phyloP scores from a whole-genome alignment of 306 rosid genomes.

The Ochetophila trinervis region DNA sequence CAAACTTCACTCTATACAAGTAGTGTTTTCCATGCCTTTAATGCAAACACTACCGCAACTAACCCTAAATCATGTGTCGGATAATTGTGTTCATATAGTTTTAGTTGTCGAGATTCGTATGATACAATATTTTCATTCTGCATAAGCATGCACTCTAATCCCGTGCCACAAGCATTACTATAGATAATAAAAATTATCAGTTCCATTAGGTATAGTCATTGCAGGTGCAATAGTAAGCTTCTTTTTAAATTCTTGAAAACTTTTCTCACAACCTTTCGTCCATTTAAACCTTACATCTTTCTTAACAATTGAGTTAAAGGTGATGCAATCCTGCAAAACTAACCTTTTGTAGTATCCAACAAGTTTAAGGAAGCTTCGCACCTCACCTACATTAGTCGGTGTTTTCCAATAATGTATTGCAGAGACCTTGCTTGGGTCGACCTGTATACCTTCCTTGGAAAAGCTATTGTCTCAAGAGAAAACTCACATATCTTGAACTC shows the following conservation, averaged over 20 bases:
- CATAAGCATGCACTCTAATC: not conserved
- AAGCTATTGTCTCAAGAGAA: not conserved
- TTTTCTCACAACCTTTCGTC: not conserved
- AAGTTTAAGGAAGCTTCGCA: not conserved
- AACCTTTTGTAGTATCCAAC: not conserved
- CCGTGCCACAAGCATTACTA: not conserved
- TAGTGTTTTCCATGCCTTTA: not conserved
- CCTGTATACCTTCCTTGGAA: not conserved
- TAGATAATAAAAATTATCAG: not conserved
- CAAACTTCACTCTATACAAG: not conserved
- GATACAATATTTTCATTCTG: not conserved
- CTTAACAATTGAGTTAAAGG: not conserved
- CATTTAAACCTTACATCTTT: not conserved
- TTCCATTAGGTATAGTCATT: too few species aligned
- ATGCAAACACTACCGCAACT: not conserved
- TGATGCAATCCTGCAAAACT: not conserved
- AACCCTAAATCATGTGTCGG: not conserved
- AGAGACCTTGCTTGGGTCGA: not conserved
- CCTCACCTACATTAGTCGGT: not conserved
- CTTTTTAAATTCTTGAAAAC: not conserved
- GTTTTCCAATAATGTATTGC: not conserved
- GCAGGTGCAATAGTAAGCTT: not conserved
- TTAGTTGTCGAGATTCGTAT: not conserved
- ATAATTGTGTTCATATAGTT: not conserved
- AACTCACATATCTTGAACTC: not conserved